Percentiles rank a stretch among this genome's conserved stretches.
Conservation (phyloP, 768 basidiomycete species). For the Tricholoma sp. region DNA sequence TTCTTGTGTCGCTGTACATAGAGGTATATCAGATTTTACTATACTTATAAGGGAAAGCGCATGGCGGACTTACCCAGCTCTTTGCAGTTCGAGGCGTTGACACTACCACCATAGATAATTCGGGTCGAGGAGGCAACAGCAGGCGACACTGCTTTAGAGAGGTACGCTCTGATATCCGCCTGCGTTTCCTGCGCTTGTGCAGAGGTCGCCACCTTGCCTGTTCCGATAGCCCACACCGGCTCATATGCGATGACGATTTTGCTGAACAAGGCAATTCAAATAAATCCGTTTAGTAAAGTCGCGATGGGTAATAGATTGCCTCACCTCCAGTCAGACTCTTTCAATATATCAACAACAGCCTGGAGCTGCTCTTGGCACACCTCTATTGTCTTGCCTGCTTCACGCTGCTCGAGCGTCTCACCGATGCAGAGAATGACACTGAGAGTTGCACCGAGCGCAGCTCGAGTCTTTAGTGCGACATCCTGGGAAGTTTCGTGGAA, state of each 20-base stretch:
- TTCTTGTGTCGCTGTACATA: slow-evolving; percentile 53
- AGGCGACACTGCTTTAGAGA: slow-evolving; percentile 58
- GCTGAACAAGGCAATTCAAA: slow-evolving; percentile 32
- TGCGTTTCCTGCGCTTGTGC: slow-evolving; percentile 94
- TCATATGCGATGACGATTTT: slow-evolving; percentile 95
- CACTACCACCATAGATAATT: slow-evolving; percentile 96
- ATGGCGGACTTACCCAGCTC: slow-evolving; percentile 68
- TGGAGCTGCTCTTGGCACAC: slow-evolving; percentile 83
- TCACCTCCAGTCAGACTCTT: slow-evolving; percentile 76
- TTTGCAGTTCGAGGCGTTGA: slow-evolving; percentile 81
- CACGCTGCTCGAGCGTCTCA: slow-evolving; percentile 87
- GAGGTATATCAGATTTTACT: not conserved
- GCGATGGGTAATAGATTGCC: slow-evolving; percentile 16
- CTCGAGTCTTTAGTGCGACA: slow-evolving; percentile 83
- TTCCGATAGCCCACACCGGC: slow-evolving; percentile 98
- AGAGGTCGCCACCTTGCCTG: slow-evolving; percentile 90
- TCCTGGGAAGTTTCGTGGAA: slow-evolving; percentile 85
- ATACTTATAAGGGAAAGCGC: not conserved
- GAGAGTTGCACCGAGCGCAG: slow-evolving; percentile 70
- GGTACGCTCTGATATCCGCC: slow-evolving; percentile 71
- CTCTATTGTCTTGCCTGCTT: slow-evolving; percentile 66
- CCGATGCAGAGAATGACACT: slow-evolving; percentile 95
- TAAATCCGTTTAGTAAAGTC: not conserved
- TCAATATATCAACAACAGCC: slow-evolving; percentile 61
- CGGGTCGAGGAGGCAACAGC: slow-evolving; percentile 69